phyloP scores from a whole-genome alignment of 208 protist species.

The Wallacemonas sp. region DNA sequence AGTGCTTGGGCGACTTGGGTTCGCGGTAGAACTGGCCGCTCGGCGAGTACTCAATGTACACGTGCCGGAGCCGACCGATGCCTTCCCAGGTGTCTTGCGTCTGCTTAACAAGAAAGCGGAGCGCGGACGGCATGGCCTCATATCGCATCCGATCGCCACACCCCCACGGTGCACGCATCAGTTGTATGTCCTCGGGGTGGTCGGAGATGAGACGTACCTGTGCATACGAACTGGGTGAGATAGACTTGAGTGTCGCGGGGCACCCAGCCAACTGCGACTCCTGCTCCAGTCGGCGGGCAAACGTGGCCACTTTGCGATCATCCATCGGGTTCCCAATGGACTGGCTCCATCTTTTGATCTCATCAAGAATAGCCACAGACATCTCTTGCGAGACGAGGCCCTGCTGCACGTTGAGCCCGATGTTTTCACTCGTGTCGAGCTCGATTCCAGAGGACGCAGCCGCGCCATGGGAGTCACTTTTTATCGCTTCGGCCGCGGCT shows the following conservation, averaged over 20 bases:
- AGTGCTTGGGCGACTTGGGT: conserved; percentile 57
- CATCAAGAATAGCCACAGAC: conserved; percentile 53
- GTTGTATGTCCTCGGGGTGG: conserved; percentile 79
- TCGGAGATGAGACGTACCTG: conserved; percentile 67
- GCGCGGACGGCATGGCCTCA: conserved; percentile 59
- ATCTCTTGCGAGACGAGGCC: conserved; percentile 37
- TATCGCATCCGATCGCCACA: conserved; percentile 65
- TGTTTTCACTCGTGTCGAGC: conserved; percentile 56
- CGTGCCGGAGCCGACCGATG: conserved; percentile 76
- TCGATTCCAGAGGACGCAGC: conserved; percentile 16
- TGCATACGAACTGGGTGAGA: conserved; percentile 33
- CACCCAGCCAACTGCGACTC: not conserved
- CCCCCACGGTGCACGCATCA: conserved; percentile 85
- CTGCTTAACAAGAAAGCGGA: conserved; percentile 63
- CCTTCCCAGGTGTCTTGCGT: conserved; percentile 42
- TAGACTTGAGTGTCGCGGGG: not conserved
- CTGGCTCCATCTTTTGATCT: conserved; percentile 53
- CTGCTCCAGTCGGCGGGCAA: conserved; percentile 16
- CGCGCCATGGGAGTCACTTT: not conserved
- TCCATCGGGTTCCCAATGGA: conserved; percentile 59
- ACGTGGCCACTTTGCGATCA: conserved; percentile 36
- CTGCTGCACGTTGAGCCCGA: conserved; percentile 46
- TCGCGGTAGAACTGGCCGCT: conserved; percentile 63
- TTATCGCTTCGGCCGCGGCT: conserved; percentile 16
- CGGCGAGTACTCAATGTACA: conserved; percentile 88